Percentiles rank a stretch among this genome's conserved stretches.
phyloP scores from a whole-genome alignment of 306 rosid species.

The Vigna unguiculata region DNA sequence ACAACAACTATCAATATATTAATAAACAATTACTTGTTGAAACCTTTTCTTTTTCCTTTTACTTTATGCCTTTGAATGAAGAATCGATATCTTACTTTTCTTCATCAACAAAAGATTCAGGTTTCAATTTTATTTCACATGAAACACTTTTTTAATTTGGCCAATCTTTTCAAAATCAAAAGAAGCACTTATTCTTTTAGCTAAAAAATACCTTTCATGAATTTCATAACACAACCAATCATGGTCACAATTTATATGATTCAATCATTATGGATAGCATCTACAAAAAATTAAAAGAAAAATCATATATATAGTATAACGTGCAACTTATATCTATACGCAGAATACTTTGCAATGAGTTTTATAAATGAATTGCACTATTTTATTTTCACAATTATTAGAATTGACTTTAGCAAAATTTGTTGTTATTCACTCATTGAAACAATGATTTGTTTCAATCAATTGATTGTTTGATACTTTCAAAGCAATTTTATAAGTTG shows the following conservation, averaged over 20 bases:
- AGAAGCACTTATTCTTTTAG: background rate
- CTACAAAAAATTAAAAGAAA: conserved; percentile 19
- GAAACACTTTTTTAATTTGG: background rate
- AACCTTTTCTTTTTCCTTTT: background rate
- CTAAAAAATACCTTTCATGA: conserved; percentile 15
- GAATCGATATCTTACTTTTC: background rate
- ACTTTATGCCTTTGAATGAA: background rate
- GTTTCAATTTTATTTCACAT: background rate
- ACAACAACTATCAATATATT: too few species aligned
- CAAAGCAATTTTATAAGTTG: conserved; percentile 27
- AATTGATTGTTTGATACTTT: conserved; percentile 25
- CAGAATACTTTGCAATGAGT: conserved; percentile 13
- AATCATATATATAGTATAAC: background rate
- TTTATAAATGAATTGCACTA: background rate
- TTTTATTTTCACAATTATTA: conserved; percentile 39
- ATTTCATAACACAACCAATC: conserved; percentile 15
- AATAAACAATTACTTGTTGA: background rate
- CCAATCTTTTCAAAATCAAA: conserved; percentile 3
- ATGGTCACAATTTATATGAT: conserved; percentile 25
- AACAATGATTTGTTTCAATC: conserved; percentile 39
- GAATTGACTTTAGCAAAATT: conserved; percentile 42
- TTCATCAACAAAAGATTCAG: background rate
- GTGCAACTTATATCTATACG: background rate
- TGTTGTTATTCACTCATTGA: conserved; percentile 31
- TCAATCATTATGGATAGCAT: conserved; percentile 31